Conservation (phyloP, 2,329 filamentous ascomycete genomes). For the Alternaria triticina region DNA sequence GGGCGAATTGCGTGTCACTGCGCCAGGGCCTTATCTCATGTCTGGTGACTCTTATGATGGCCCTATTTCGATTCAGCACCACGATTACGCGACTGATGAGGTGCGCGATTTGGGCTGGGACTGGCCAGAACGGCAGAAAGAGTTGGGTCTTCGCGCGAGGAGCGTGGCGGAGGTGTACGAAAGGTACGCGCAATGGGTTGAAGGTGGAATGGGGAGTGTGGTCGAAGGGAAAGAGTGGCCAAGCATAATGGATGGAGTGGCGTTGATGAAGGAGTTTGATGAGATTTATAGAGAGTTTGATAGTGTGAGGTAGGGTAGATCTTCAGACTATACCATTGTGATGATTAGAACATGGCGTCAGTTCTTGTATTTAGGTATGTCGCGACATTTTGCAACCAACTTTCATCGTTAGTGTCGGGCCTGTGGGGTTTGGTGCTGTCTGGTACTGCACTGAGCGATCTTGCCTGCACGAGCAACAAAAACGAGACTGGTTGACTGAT, state of each 20-base stretch:
- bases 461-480: too few species aligned
- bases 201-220: background rate
- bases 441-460: too few species aligned
- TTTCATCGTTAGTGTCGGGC: too few species aligned
- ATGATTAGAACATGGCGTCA: too few species aligned
- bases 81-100: conserved; percentile 34
- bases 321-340: too few species aligned
- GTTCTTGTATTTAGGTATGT: too few species aligned
- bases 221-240: background rate
- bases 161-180: conserved; percentile 39
- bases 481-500: too few species aligned
- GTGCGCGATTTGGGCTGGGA: conserved; percentile 47
- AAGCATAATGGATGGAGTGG: background rate
- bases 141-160: conserved; percentile 26
- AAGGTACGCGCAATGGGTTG: conserved; percentile 33
- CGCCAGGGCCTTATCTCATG: conserved; percentile 55
- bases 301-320: too few species aligned
- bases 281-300: background rate
- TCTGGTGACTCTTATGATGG: conserved; percentile 13
- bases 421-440: too few species aligned
- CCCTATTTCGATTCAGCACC: conserved; percentile 31
- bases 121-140: conserved; percentile 50
- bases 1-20: conserved; percentile 20
- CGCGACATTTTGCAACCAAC: too few species aligned
- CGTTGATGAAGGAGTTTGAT: background rate